Base-by-base conservation (phyloP, 2,329 filamentous ascomycete species). In the Sporothrix protearum region DNA sequence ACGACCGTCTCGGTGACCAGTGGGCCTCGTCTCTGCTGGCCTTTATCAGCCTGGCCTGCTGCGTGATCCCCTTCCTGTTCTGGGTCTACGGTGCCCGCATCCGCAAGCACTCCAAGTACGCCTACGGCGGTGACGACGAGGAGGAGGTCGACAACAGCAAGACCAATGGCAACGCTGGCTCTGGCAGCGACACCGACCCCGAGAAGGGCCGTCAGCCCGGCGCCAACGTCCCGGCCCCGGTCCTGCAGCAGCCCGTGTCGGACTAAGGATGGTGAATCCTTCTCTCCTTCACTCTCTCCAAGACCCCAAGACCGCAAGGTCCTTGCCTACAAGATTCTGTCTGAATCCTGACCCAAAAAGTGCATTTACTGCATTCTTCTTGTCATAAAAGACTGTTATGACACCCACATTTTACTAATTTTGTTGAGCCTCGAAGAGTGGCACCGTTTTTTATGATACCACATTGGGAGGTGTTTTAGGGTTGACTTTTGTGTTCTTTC, bases 51-150 rank as follows among this genome's bases (percentile, higher is more conserved):
- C 82, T 96, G 6, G 90, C 87, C 0, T 96, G 93, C 82, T 96
- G 93, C 79, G 87, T 84, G 0, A 96, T 96, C 75, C 93, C 93
- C 0, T 97, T 90, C 78, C 80, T 92, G 33, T 97, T 97, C 81
- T 97, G 91, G 84, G 88, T 84, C 77, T 93, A 88, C 76, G 93
- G 93, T 3, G 92, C 89, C 19, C 79, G 79, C 5, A 96, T 97
- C 75, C 85, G 93, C 5, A 83, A 82, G 71, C 83, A 85, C 72
- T 92, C 89, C 77, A 91, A 88, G 79, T 96, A 88, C 78, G 93
- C 93, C 0, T 96, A 92, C 73, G 82, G 80, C n/a, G 86, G 85
- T 0, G 86, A 87, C 4, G 86, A 88, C 68, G 83, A 83, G 78
- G 78, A 76, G 55, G 77, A 79, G 74, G 45, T 53, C 2, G 45